Conservation (phyloP, 2,329 filamentous ascomycete genomes). For the Hypoxylon sp. region DNA sequence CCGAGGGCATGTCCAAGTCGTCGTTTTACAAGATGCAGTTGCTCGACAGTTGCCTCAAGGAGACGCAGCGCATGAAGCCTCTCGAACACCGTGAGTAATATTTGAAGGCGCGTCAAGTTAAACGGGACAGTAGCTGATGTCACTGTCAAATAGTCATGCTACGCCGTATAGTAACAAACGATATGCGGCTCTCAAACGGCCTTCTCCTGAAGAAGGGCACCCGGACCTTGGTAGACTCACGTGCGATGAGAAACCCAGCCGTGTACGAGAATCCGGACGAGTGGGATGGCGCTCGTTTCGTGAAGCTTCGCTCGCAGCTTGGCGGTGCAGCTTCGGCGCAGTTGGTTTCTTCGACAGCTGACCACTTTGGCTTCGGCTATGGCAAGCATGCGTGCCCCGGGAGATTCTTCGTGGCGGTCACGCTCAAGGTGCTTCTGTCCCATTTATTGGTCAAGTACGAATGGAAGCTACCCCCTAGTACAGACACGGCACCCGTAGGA, state of each 20-base stretch:
- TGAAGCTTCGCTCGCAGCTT: conserved; percentile 38
- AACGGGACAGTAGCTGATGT: conserved; percentile 7
- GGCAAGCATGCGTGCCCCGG: conserved; percentile 53
- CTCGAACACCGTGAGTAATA: conserved; percentile 42
- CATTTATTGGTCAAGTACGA: conserved; percentile 48
- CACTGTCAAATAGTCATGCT: conserved; percentile 33
- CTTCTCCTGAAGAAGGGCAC: conserved; percentile 41
- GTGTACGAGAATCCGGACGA: conserved; percentile 44
- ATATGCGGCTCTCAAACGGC: conserved; percentile 43
- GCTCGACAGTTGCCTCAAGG: conserved; percentile 55
- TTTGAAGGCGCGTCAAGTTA: not conserved
- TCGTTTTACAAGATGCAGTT: conserved; percentile 51
- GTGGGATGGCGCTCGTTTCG: conserved; percentile 45
- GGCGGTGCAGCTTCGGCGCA: conserved; percentile 46
- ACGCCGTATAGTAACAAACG: conserved; percentile 37
- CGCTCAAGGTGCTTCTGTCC: conserved; percentile 51
- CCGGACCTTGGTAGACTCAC: conserved; percentile 42
- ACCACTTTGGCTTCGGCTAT: conserved; percentile 54
- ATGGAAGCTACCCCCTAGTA: conserved; percentile 38
- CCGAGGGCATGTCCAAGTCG: conserved; percentile 44
- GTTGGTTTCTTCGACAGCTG: conserved; percentile 49
- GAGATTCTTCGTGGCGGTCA: conserved; percentile 52
- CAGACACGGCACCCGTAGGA: conserved; percentile 16
- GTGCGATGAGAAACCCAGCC: conserved; percentile 43
- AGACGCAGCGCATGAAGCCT: conserved; percentile 52